Conservation (phyloP, 441 rosid species). For the Populus tomentosa region DNA sequence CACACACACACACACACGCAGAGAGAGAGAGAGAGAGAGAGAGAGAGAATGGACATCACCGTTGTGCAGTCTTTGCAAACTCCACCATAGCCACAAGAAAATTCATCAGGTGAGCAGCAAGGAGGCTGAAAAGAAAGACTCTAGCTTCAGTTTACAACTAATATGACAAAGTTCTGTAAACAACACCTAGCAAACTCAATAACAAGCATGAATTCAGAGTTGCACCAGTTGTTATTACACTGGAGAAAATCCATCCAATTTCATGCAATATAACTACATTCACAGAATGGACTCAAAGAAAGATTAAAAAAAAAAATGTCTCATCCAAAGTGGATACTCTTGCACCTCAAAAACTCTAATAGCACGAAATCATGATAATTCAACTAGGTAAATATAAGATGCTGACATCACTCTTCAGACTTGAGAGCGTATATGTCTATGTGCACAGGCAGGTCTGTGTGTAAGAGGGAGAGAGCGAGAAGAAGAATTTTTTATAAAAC, state of each 20-base stretch:
- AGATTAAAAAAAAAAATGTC: background rate
- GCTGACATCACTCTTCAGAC: background rate
- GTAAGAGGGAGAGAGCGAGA: background rate
- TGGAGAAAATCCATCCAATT: conserved; percentile 6
- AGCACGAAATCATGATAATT: no score
- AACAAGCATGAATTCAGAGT: background rate
- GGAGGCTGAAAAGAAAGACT: conserved; percentile 55
- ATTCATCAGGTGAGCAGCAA: conserved; percentile 77
- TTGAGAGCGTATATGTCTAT: background rate
- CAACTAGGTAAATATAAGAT: background rate
- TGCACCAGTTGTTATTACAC: background rate
- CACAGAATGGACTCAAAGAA: conserved; percentile 7
- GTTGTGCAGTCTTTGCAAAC: conserved; percentile 92
- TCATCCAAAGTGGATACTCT: background rate
- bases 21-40: conserved; percentile 4
- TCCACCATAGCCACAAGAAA: conserved; percentile 62
- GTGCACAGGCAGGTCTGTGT: background rate
- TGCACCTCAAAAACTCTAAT: no score
- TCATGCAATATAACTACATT: conserved; percentile 8
- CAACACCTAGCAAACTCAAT: background rate
- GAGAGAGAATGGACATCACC: conserved; percentile 39
- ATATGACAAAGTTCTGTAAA: conserved; percentile 4
- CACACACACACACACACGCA: background rate
- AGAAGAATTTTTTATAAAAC: background rate
- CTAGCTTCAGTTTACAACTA: conserved; percentile 14